These are phyloP conservation scores for Backusella mclennaniae DNA, from an alignment of 192 early-diverging fungal species.

Conservation along the genomic window DNA sequence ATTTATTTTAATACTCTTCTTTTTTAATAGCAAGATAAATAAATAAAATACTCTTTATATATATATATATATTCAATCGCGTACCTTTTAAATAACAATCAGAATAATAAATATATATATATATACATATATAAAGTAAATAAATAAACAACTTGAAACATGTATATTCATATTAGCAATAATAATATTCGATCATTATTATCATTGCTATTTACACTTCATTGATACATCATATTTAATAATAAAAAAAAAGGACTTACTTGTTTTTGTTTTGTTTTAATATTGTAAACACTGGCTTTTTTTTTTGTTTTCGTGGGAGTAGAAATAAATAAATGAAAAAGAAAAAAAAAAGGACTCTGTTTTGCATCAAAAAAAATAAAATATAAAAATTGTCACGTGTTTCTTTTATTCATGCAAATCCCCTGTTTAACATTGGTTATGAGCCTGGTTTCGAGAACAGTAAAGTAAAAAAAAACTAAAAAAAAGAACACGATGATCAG, in stretches of 20 bases:
- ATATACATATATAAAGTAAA: not conserved
- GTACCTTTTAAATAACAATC: not conserved
- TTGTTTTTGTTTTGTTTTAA: not conserved
- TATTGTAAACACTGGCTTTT: not conserved
- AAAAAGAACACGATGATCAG: not conserved
- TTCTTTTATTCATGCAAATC: not conserved
- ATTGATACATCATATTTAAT: no score
- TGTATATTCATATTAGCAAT: not conserved
- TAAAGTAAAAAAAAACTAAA: not conserved
- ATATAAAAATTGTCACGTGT: not conserved
- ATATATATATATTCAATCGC: not conserved
- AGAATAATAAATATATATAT: not conserved
- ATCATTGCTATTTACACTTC: no score
- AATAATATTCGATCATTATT: not conserved
- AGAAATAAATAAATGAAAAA: not conserved
- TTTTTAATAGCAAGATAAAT: no score
- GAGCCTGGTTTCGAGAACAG: not conserved
- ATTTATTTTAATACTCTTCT: no score
- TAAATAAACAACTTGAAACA: not conserved
- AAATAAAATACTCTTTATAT: no score
- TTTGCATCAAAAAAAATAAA: not conserved
- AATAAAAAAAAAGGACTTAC: not conserved
- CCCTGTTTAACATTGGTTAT: not conserved
- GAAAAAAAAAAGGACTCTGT: not conserved
- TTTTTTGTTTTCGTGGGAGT: not conserved